These are phyloP conservation scores for Colletotrichum gloeosporioides DNA, from an alignment of 2,329 filamentous ascomycete genomes.

Conservation along the genomic window DNA sequence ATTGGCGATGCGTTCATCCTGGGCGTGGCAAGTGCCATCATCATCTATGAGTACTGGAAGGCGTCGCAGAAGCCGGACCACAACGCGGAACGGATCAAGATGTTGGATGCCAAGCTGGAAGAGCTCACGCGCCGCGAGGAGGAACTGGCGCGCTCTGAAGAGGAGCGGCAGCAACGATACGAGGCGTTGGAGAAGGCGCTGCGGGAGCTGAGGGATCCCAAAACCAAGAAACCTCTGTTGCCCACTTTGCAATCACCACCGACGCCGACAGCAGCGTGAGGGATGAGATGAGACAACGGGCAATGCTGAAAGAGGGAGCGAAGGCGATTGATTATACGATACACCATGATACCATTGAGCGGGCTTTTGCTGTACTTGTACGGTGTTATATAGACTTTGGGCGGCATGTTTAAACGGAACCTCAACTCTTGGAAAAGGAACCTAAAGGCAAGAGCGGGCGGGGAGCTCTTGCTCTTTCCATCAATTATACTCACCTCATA, in stretches of 20 bases:
- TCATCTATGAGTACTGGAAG: constrained; percentile 68
- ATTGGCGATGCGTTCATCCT: constrained; percentile 69
- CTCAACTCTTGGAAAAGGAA: constrained; percentile 1
- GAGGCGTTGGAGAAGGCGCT: constrained; percentile 60
- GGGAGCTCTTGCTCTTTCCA: neutral
- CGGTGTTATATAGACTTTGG: neutral
- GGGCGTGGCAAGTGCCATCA: constrained; percentile 58
- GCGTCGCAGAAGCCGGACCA: constrained; percentile 64
- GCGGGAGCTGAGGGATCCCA: constrained; percentile 57
- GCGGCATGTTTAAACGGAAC: neutral
- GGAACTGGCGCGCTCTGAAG: constrained; percentile 50
- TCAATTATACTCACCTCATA: constrained; percentile 13
- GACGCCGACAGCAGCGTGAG: constrained; percentile 28
- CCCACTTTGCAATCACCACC: constrained; percentile 37
- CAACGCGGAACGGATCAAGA: constrained; percentile 58
- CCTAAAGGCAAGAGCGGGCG: neutral
- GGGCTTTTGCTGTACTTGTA: neutral
- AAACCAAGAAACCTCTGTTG: constrained; percentile 60
- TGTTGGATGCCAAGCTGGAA: constrained; percentile 53
- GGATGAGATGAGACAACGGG: neutral
- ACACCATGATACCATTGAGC: constrained; percentile 13
- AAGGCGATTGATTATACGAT: neutral
- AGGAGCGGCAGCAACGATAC: constrained; percentile 53
- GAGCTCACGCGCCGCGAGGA: constrained; percentile 55
- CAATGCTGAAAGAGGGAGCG: neutral